A percentile compares a stretch with the other conserved stretches of the same genome.
Conservation (phyloP, 306 rosid genomes). For the Dalbergia cultrata region DNA sequence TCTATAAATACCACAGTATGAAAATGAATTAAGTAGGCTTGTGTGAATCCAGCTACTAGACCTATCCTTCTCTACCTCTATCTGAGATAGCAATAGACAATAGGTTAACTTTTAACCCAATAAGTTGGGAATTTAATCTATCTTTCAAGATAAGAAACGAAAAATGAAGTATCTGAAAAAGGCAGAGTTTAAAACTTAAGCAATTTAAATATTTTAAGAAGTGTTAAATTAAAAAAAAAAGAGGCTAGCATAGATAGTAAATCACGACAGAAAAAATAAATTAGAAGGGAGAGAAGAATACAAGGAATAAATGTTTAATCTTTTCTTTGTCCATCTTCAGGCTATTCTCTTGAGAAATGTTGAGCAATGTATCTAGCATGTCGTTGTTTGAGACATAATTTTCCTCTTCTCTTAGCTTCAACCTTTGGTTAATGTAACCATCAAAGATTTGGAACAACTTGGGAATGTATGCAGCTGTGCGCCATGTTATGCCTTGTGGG, state of each 20-base stretch:
- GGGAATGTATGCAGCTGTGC: background rate
- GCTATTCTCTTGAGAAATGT: background rate
- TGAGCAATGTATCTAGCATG: conserved; percentile 13
- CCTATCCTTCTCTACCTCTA: too few species aligned
- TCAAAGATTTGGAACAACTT: conserved; percentile 10
- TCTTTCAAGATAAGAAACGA: too few species aligned
- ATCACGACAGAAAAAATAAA: too few species aligned
- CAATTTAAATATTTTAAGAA: background rate
- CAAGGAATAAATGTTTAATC: conserved; percentile 30
- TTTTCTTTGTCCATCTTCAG: background rate
- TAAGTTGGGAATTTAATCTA: too few species aligned
- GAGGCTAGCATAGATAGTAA: background rate
- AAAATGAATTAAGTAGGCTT: too few species aligned
- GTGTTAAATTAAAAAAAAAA: background rate
- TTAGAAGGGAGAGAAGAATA: background rate
- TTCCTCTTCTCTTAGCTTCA: conserved; percentile 18
- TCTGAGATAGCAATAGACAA: too few species aligned
- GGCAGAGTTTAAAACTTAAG: too few species aligned
- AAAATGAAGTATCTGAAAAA: too few species aligned
- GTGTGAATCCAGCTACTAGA: too few species aligned
- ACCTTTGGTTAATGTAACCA: conserved; percentile 9
- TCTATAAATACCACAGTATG: too few species aligned
- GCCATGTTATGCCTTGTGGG: background rate
- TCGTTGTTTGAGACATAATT: conserved; percentile 1
- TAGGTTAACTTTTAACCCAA: too few species aligned